These are phyloP conservation scores for Eucalyptus curtisii DNA, from an alignment of 345 rosid species.

Conservation along the genomic window DNA sequence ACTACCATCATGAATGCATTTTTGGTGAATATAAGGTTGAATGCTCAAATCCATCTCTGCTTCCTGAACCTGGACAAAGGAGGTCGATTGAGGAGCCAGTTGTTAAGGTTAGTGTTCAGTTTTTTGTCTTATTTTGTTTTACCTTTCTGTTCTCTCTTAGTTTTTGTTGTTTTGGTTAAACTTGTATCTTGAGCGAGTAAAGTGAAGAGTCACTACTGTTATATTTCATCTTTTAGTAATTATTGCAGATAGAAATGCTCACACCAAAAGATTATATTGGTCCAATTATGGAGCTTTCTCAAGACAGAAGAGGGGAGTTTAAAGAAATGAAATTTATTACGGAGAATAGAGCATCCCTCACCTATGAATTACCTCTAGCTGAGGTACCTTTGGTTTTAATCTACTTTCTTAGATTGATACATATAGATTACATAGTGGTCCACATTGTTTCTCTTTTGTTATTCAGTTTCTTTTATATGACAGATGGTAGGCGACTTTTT, in stretches of 20 bases:
- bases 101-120: constrained; percentile 54
- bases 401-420: not conserved
- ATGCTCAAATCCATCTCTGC: constrained; percentile 95
- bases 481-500: constrained; percentile 99
- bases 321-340: constrained; percentile 92
- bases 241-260: constrained; percentile 79
- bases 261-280: constrained; percentile 97
- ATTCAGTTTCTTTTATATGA: not conserved
- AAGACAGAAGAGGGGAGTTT: constrained; percentile 93
- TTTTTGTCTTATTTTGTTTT: not conserved
- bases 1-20: not conserved
- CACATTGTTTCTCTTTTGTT: not conserved
- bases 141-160: not conserved
- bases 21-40: constrained; percentile 44
- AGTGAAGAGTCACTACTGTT: not conserved
- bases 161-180: not conserved
- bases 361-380: constrained; percentile 83
- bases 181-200: not conserved
- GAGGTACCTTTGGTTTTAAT: constrained; percentile 36
- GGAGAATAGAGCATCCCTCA: constrained; percentile 77
- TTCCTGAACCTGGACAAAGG: constrained; percentile 94
- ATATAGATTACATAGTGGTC: not conserved
- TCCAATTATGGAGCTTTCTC: constrained; percentile 92
- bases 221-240: constrained; percentile 5
- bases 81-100: constrained; percentile 84